Evolutionary conservation across 352 stramenopile species (phyloP).

Genomic region (Vaucheria bursata): DNA sequence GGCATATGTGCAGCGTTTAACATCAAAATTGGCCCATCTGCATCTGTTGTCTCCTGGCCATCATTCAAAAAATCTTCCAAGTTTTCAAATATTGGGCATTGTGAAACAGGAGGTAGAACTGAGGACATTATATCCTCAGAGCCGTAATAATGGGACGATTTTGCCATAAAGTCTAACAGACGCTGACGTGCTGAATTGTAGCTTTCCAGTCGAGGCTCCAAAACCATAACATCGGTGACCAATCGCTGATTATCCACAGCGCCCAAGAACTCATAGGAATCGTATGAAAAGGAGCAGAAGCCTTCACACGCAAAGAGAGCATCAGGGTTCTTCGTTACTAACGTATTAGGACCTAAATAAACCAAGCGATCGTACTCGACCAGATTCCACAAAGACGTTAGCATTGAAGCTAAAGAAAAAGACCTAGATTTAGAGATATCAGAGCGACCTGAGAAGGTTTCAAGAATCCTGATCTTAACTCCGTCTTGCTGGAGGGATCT

Average conservation of each 20-base stretch:
- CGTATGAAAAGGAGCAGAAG: conserved; percentile 23
- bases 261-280: not conserved
- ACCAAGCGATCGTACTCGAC: conserved; percentile 38
- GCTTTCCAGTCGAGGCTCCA: conserved; percentile 20
- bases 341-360: conserved; percentile 26
- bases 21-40: conserved; percentile 23
- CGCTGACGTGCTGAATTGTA: conserved; percentile 19
- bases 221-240: conserved; percentile 30
- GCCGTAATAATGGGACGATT: not conserved
- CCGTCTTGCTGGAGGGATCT: conserved; percentile 10
- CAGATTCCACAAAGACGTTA: conserved; percentile 28
- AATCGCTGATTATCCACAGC: not conserved
- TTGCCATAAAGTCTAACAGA: not conserved
- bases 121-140: not conserved
- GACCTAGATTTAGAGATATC: not conserved
- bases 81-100: conserved; percentile 30
- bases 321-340: conserved; percentile 43
- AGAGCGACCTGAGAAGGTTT: not conserved
- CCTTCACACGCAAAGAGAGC: conserved; percentile 38
- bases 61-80: conserved; percentile 12
- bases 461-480: conserved; percentile 26
- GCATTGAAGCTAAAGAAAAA: not conserved
- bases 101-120: conserved; percentile 8
- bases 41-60: not conserved
- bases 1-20: conserved; percentile 26